Conservation (phyloP, 768 basidiomycete genomes). For the Suillus plorans region DNA sequence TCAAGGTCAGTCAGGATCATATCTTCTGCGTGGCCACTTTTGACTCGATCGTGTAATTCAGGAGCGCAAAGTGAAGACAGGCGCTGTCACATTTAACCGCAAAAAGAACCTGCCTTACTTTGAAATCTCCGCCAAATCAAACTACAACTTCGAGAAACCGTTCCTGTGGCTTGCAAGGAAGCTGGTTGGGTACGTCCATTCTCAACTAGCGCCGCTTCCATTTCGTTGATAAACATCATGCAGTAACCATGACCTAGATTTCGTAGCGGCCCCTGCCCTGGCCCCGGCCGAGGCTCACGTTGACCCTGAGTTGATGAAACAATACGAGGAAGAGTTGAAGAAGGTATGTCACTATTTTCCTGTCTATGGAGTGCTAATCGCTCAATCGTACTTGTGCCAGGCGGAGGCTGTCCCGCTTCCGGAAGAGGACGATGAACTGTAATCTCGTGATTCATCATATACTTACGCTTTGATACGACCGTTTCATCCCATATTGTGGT, state of each 20-base stretch:
- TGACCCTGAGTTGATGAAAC: conserved; percentile 72
- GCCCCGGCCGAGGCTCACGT: conserved; percentile 91
- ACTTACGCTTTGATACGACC: conserved; percentile 20
- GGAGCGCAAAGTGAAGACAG: conserved; percentile 99
- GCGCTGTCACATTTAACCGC: conserved; percentile 97
- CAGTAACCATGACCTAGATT: conserved; percentile 86
- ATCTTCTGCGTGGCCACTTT: not conserved
- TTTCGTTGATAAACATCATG: not conserved
- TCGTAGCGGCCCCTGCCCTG: conserved; percentile 95
- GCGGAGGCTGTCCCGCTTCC: conserved; percentile 93
- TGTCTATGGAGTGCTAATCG: conserved; percentile 1
- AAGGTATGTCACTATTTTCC: conserved; percentile 41
- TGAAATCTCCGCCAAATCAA: conserved; percentile 99
- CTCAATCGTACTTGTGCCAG: conserved; percentile 35
- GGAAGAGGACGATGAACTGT: conserved; percentile 93
- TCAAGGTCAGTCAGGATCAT: conserved; percentile 69
- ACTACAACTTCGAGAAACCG: conserved; percentile 99
- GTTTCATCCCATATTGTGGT: conserved; percentile 19
- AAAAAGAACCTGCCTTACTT: conserved; percentile 99
- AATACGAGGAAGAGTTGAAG: conserved; percentile 78
- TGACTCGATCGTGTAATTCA: conserved; percentile 31
- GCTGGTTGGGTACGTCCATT: conserved; percentile 79
- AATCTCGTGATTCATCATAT: conserved; percentile 27
- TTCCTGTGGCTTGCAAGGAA: conserved; percentile 99
- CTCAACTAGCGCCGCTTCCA: not conserved